phyloP scores from a whole-genome alignment of 176 grass and related monocot species.

The Aegilops umbellulata region DNA sequence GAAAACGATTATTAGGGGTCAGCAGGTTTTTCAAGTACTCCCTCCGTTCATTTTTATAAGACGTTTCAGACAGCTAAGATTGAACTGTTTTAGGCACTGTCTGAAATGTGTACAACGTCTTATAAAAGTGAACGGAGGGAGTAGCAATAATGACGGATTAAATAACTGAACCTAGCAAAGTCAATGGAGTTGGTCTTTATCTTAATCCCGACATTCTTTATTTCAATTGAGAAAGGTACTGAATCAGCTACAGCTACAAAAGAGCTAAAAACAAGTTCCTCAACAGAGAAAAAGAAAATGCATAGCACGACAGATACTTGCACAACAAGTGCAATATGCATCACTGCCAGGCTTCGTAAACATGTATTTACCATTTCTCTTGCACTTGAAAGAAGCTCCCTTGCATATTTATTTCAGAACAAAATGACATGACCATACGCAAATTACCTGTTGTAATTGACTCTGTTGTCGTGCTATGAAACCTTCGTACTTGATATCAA shows the following conservation, averaged over 20 bases:
- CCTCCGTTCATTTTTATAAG: too few relatives aligned
- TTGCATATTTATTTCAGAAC: background rate
- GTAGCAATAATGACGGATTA: background rate
- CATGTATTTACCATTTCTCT: background rate
- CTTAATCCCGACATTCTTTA: background rate
- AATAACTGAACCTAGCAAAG: constrained; percentile 21
- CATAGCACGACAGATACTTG: background rate
- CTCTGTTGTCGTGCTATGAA: constrained; percentile 81
- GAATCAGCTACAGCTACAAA: background rate
- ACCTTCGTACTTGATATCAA: constrained; percentile 94
- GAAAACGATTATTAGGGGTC: background rate
- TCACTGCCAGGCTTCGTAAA: background rate
- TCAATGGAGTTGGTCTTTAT: background rate
- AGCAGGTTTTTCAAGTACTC: background rate
- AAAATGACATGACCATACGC: background rate
- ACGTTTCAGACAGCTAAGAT: too few relatives aligned
- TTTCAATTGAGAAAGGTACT: background rate
- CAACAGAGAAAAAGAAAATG: background rate
- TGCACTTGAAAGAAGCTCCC: background rate
- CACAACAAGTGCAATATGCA: background rate
- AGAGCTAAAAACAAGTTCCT: constrained; percentile 17
- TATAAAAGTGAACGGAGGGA: too few relatives aligned
- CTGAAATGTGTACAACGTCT: too few relatives aligned
- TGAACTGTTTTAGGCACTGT: too few relatives aligned
- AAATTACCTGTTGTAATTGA: constrained; percentile 86